Conservation (phyloP, 2,329 filamentous ascomycete species). For the Neopestalotiopsis sp. region DNA sequence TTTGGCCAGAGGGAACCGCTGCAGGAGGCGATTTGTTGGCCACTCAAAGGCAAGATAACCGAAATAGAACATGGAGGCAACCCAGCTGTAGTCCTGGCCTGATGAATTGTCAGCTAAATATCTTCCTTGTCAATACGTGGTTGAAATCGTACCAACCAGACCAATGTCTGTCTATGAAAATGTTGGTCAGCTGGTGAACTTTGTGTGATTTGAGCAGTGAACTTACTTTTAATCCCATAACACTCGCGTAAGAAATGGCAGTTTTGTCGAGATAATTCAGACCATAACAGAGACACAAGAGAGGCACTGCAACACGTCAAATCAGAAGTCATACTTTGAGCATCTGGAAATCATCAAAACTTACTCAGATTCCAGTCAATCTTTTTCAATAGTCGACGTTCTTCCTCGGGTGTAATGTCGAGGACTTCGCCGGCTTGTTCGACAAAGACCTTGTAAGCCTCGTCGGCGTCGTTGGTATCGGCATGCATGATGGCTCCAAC, state of each 20-base stretch:
- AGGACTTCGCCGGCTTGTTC: slow-evolving; percentile 41
- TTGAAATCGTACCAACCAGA: slow-evolving; percentile 28
- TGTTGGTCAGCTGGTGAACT: neutral
- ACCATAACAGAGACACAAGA: slow-evolving; percentile 63
- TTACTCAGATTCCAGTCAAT: slow-evolving; percentile 48
- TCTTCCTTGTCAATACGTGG: too few relatives aligned
- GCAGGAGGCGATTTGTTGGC: slow-evolving; percentile 68
- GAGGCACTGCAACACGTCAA: slow-evolving; percentile 30
- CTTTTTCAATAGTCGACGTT: slow-evolving; percentile 48
- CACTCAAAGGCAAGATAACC: slow-evolving; percentile 65
- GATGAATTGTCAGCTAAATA: slow-evolving; percentile 4
- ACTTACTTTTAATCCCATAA: slow-evolving; percentile 55
- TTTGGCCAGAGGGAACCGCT: slow-evolving; percentile 68
- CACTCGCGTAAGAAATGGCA: slow-evolving; percentile 52
- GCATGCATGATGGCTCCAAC: slow-evolving; percentile 38
- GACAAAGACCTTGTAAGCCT: slow-evolving; percentile 46
- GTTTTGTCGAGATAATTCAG: slow-evolving; percentile 60
- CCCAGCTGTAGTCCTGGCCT: slow-evolving; percentile 53
- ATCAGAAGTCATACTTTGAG: neutral
- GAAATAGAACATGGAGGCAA: slow-evolving; percentile 57
- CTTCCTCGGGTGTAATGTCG: slow-evolving; percentile 43
- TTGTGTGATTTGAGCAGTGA: neutral
- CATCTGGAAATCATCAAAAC: slow-evolving; percentile 28
- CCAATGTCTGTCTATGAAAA: slow-evolving; percentile 30
- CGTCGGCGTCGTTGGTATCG: slow-evolving; percentile 46